Base-by-base conservation (phyloP, 441 rosid genomes). In the Aleurites moluccanus region DNA sequence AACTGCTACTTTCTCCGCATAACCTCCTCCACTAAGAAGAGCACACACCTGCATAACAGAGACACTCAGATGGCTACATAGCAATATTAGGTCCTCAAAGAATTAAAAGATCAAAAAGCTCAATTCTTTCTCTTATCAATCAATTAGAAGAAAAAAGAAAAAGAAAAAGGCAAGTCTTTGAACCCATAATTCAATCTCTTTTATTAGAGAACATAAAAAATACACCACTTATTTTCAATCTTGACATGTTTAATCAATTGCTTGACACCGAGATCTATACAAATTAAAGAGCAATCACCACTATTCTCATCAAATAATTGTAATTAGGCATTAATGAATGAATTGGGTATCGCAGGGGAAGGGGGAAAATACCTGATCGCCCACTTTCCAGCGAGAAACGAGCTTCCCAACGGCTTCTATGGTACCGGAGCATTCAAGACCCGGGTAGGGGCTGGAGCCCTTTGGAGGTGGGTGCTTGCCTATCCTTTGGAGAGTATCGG, bases 1-100 rank as follows among this genome's bases (percentile, higher is more conserved):
- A 75, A 91, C 96, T 0, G 90, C 83, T 44, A 95, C 98, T 85
- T 91, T 91, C 91, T 95, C 98, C 0, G 97, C 99, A 74, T 95
- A 91, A 0, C 97, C 97, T 78, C 97, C 97, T 78, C 99, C 99
- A 72, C 84, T 77, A 8, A 93, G 92, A 77, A 93, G 92, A 78
- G 98, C 99, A 88, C 97, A 91, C 33, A 91, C 94, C 95, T 88
- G 72, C 64, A 55, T 67, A 2, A 49, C 52, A 27, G 1, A 40
- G 15, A 28, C 10, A 23, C 6, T 8, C 35, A n/a, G 3, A 66
- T 20, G 27, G 30, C 30, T 11, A 13, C 16, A 27, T 25, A 42
- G 6, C 30, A 6, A 18, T 25, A 2, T 11, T 1, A 47, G 27
- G 4, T 25, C 28, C 69, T 64, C 50, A 42, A 59, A 25, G 14